Conservation (phyloP, 495 filamentous ascomycete species). For the Lasiosphaeris hirsuta region DNA sequence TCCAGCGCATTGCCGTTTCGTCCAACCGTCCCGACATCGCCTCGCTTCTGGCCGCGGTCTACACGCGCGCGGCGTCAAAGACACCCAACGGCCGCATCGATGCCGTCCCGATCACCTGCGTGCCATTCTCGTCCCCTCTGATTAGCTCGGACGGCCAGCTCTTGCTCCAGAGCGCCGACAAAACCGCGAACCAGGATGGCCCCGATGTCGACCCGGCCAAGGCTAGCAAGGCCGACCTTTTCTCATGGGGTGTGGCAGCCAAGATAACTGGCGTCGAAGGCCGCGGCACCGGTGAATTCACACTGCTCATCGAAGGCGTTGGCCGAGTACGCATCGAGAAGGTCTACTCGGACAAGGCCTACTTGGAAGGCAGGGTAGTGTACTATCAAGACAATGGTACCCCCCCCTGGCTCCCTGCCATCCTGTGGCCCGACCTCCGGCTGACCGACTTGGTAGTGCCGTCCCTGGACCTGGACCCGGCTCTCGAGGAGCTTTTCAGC, state of each 20-base stretch:
- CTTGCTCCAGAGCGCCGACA: constrained; percentile 56
- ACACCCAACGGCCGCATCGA: constrained; percentile 60
- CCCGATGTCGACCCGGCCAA: constrained; percentile 37
- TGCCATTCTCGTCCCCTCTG: constrained; percentile 70
- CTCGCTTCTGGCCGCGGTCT: constrained; percentile 73
- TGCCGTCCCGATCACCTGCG: constrained; percentile 71
- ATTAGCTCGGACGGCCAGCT: constrained; percentile 67
- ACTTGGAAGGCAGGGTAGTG: constrained; percentile 73
- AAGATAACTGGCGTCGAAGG: constrained; percentile 84
- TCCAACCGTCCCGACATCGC: constrained; percentile 77
- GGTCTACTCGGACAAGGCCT: constrained; percentile 73
- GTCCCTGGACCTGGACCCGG: constrained; percentile 53
- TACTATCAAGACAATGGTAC: constrained; percentile 52
- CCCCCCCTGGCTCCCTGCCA: constrained; percentile 31
- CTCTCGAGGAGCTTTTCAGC: constrained; percentile 66
- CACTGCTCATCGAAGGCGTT: constrained; percentile 80
- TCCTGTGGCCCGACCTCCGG: not conserved
- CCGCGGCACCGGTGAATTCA: constrained; percentile 70
- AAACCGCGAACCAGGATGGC: constrained; percentile 38
- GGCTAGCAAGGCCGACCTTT: constrained; percentile 69
- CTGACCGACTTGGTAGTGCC: constrained; percentile 27
- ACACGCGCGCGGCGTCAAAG: constrained; percentile 61
- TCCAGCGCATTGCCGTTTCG: constrained; percentile 68
- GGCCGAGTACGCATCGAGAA: constrained; percentile 72
- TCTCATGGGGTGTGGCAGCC: constrained; percentile 70